These are phyloP conservation scores for Saccharomycopsis olivae DNA, from an alignment of 805 yeast species.

Conservation along the genomic window DNA sequence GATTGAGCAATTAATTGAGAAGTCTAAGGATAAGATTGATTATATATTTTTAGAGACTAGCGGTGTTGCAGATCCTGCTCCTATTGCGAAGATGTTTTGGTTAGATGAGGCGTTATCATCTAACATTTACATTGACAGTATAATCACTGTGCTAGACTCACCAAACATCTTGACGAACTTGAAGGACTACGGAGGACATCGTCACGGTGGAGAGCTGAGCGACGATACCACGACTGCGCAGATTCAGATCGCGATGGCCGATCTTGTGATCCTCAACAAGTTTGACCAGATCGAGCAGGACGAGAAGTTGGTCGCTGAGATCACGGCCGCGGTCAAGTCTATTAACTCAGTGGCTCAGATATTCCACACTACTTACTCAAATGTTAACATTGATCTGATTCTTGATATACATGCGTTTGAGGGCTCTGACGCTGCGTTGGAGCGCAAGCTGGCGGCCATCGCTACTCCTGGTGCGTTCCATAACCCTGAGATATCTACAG, in stretches of 20 bases:
- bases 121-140: conserved; percentile 82
- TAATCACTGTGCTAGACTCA: conserved; percentile 76
- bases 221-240: conserved; percentile 69
- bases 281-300: conserved; percentile 39
- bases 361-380: conserved; percentile 61
- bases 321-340: conserved; percentile 31
- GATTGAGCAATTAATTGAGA: conserved; percentile 73
- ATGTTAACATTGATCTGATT: conserved; percentile 52
- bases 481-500: conserved; percentile 30
- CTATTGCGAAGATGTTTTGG: conserved; percentile 97
- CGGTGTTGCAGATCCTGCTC: conserved; percentile 96
- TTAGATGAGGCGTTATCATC: conserved; percentile 81
- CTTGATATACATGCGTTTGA: conserved; percentile 78
- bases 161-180: conserved; percentile 55
- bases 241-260: conserved; percentile 85
- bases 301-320: conserved; percentile 21
- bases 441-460: conserved; percentile 19
- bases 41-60: conserved; percentile 90
- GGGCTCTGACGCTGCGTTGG: conserved; percentile 21
- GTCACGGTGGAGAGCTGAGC: conserved; percentile 36
- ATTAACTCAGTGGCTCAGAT: conserved; percentile 68
- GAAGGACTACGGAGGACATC: conserved; percentile 63
- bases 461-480: conserved; percentile 27
- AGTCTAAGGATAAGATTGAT: conserved; percentile 66
- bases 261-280: conserved; percentile 71